Evolutionary conservation across 164 flowering plant genomes (phyloP), one percentile per base, ranked within the genome.

Genomic region (Aristolochia contorta): DNA sequence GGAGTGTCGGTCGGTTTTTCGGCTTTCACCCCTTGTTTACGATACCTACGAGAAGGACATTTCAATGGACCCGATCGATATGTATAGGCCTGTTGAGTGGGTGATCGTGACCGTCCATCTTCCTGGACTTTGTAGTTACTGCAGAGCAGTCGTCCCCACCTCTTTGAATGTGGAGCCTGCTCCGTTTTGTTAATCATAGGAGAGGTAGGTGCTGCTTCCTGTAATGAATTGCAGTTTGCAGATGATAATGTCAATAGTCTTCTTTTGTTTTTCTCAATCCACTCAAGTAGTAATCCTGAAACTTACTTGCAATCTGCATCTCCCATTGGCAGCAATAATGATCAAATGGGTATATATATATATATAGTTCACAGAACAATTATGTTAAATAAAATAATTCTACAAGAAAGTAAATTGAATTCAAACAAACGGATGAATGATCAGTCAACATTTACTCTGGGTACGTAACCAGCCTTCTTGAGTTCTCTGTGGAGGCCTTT

Each of bases 381-480:
- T 4, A 50, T 8, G 2, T 50, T 50, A 19, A n/a, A 19, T n/a
- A 50, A n/a, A 18, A 6, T 18, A 7, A 50, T 50, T 1, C 1
- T 24, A 21, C 57, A 54, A 54, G 24, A 20, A 19, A 23, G 48
- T 30, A 7, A 50, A 43, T 43, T 45, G 54, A 54, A 19, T 45
- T 22, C 7, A 32, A 32, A 18, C 23, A 20, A 47, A 55, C 47
- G 47, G 54, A 43, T 27, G 43, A 63, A 43, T 27, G 43, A 46
- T 63, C 54, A 55, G n/a, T 25, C 25, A 27, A 24, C 24, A 20
- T 63, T 18, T 55, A 55, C 25, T 55, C 45, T 48, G 30, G 69
- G 60, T 19, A 60, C 53, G 54, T 54, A 66, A 10, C 63, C 68
- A 9, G 57, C 27, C 47, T 47, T 47, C 57, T 54, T 66, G 47